Percentiles rank a stretch among this genome's conserved stretches.
Evolutionary conservation across 78 protist species (phyloP).

Genomic region (Dictyostelium discoideum): DNA sequence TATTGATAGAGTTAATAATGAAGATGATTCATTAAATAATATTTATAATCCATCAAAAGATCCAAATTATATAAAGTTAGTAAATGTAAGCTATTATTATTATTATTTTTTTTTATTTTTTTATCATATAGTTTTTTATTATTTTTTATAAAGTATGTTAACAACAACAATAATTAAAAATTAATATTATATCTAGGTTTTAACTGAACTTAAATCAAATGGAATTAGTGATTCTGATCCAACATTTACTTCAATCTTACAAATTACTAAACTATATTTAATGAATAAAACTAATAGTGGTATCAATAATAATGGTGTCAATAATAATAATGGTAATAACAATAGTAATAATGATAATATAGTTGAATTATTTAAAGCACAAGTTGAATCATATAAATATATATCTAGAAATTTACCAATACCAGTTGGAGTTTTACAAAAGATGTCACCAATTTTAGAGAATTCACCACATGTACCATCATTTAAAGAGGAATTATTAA

Average conservation of each 20-base stretch:
- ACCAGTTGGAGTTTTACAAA: not conserved
- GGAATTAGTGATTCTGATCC: constrained; percentile 27
- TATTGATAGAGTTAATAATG: not conserved
- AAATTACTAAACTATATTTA: constrained; percentile 23
- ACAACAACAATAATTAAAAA: not conserved
- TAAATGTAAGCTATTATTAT: not conserved
- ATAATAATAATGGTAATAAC: not conserved
- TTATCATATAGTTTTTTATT: too few species aligned
- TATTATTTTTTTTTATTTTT: not conserved
- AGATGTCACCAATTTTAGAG: constrained; percentile 25
- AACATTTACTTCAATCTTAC: constrained; percentile 1
- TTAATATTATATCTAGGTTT: not conserved
- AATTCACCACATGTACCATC: constrained; percentile 6
- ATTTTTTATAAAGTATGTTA: too few species aligned
- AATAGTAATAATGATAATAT: not conserved
- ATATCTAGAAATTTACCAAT: constrained; percentile 72
- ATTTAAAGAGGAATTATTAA: not conserved
- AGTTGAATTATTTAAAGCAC: constrained; percentile 39
- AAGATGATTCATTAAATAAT: not conserved
- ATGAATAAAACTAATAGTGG: not conserved
- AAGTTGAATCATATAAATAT: constrained; percentile 59
- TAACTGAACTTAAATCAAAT: not conserved
- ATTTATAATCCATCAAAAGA: not conserved
- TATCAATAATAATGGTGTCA: not conserved
- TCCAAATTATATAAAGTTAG: not conserved